These are phyloP conservation scores for Lipomyces orientalis DNA, from an alignment of 805 yeast genomes.

Conservation along the genomic window DNA sequence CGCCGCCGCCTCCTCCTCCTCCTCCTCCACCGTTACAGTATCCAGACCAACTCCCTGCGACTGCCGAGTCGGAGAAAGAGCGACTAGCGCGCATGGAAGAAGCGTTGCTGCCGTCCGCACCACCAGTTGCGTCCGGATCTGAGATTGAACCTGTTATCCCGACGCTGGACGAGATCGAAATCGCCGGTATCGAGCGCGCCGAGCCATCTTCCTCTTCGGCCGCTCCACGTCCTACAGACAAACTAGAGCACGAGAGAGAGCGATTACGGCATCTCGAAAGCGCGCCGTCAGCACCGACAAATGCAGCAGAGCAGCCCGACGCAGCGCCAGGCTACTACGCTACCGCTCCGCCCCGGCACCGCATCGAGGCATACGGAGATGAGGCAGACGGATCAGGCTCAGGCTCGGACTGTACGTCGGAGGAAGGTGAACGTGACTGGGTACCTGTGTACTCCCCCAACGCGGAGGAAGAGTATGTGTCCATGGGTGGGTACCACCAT, in stretches of 20 bases:
- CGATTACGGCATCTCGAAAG: constrained; percentile 20
- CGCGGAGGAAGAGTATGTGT: constrained; percentile 28
- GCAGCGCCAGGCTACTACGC: constrained; percentile 25
- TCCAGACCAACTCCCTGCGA: constrained; percentile 19
- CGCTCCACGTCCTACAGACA: constrained; percentile 11
- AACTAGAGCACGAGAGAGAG: constrained; percentile 30
- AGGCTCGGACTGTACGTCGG: background rate
- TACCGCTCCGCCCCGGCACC: constrained; percentile 20
- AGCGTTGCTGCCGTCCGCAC: constrained; percentile 68
- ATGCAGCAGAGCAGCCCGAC: background rate
- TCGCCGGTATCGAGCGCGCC: background rate
- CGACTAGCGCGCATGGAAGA: constrained; percentile 59
- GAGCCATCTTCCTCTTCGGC: background rate
- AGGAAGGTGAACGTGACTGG: constrained; percentile 24
- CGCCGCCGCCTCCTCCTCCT: constrained; percentile 44
- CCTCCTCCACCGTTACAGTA: constrained; percentile 20
- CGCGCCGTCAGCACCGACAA: constrained; percentile 15
- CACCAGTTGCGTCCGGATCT: constrained; percentile 37
- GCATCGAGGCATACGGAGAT: constrained; percentile 15
- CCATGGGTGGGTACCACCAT: constrained; percentile 32
- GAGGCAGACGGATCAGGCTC: background rate
- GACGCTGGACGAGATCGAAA: constrained; percentile 16
- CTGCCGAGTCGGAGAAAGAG: constrained; percentile 59
- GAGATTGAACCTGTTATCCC: constrained; percentile 12
- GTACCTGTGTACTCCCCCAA: constrained; percentile 31